Base-by-base conservation (phyloP, 2,329 filamentous ascomycete species). In the Fusarium irregulare region DNA sequence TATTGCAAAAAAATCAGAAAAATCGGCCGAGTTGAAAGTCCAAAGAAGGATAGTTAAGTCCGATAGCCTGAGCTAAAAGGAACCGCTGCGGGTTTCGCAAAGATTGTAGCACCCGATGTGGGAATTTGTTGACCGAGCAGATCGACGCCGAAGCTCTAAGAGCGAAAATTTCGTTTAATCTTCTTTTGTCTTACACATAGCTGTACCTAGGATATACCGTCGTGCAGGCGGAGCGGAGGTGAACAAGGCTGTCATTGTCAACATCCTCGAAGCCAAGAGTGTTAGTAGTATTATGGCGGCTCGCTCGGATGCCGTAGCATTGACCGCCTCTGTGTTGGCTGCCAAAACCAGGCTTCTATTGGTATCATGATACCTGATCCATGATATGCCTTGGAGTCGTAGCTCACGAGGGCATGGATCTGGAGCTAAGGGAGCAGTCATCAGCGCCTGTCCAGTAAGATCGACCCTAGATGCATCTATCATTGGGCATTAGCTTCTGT, bases 341-440 rank as follows among this genome's bases (percentile, higher is more conserved):
- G 34, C 20, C 55, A 56, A 48, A 67, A 47, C 42, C 57, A 56
- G 57, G 67, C 45, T 56, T 64, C 50, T 51, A 67, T 64, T 68
- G 56, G 48, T 46, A 59, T 66, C 56, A 62, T 63, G 66, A 66
- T 69, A 58, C 64, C 56, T 64, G 44, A 62, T 63, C 63, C 46
- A 55, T 60, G 68, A 70, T 73, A 60, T 60, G 61, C 63, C 63
- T 68, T 55, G 51, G 68, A 61, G 64, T 71, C 56, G 68, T 66
- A 61, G 70, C 73, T 75, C 71, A 73, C 72, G 71, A 72, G 73
- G 68, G 66, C 70, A 74, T 58, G 45, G 60, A 28, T 64, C 48
- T 54, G 60, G 62, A 75, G 68, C 57, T 60, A 66, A 61, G 57
- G 65, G 49, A 59, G 41, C 66, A 68, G 57, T 64, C 41, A 68